Conservation (phyloP, 2,329 filamentous ascomycete genomes). For the Colletotrichum tropicicola region DNA sequence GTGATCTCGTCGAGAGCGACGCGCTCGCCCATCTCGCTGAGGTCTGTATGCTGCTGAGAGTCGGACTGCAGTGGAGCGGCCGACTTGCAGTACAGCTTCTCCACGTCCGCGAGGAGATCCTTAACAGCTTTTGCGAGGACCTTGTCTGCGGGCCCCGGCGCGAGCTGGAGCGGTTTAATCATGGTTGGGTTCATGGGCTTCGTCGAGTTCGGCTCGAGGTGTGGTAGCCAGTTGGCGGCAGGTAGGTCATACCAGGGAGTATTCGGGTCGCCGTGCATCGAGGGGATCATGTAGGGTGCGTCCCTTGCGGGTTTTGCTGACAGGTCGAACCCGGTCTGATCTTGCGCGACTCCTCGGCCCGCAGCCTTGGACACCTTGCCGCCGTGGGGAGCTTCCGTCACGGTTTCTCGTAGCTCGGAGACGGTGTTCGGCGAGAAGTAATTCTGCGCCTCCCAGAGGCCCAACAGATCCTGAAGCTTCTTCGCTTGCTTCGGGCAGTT, state of each 20-base stretch:
- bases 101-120: conserved; percentile 73
- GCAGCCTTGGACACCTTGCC: neutral
- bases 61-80: conserved; percentile 53
- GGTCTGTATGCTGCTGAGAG: conserved; percentile 59
- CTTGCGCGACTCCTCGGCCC: conserved; percentile 30
- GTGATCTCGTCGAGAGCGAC: conserved; percentile 73
- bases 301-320: conserved; percentile 52
- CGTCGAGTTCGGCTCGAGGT: conserved; percentile 79
- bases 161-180: conserved; percentile 77
- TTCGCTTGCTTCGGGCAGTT: conserved; percentile 71
- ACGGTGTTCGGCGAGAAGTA: conserved; percentile 68
- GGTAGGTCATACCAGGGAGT: conserved; percentile 85
- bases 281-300: conserved; percentile 75
- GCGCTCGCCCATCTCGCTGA: conserved; percentile 80
- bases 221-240: conserved; percentile 81
- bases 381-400: conserved; percentile 49
- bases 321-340: conserved; percentile 33
- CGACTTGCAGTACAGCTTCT: conserved; percentile 71
- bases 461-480: conserved; percentile 72
- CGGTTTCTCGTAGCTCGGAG: conserved; percentile 66
- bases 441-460: conserved; percentile 73
- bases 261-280: conserved; percentile 78
- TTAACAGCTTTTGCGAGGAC: conserved; percentile 75
- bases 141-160: conserved; percentile 73
- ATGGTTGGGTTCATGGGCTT: conserved; percentile 76